phyloP scores from a whole-genome alignment of 2,329 filamentous ascomycete species.

The Arthrinium phaeospermum region DNA sequence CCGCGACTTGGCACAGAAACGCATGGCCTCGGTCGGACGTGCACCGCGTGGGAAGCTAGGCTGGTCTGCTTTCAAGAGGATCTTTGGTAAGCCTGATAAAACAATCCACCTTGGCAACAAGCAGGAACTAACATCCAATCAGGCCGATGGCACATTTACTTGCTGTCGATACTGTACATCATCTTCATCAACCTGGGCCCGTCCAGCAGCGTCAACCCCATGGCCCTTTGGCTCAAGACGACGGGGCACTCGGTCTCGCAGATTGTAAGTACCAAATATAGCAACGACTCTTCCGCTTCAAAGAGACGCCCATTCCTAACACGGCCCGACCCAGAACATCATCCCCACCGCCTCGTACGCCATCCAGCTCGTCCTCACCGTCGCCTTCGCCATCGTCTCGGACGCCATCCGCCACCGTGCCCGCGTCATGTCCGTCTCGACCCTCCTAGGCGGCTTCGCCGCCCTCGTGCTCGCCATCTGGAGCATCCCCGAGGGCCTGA shows the following conservation, averaged over 20 bases:
- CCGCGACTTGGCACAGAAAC: slow-evolving; percentile 28
- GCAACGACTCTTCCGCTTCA: slow-evolving; percentile 24
- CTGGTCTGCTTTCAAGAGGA: slow-evolving; percentile 30
- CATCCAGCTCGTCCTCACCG: slow-evolving; percentile 58
- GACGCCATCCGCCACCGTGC: slow-evolving; percentile 48
- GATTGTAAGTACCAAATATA: slow-evolving; percentile 41
- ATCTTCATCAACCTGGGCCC: slow-evolving; percentile 45
- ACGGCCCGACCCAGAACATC: slow-evolving; percentile 43
- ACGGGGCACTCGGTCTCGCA: slow-evolving; percentile 50
- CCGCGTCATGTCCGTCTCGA: slow-evolving; percentile 39
- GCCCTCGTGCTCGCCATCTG: slow-evolving; percentile 31
- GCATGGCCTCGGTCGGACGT: slow-evolving; percentile 30
- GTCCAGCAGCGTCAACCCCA: slow-evolving; percentile 42
- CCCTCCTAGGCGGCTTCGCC: slow-evolving; percentile 28
- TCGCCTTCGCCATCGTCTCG: slow-evolving; percentile 59
- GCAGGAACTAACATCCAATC: background rate
- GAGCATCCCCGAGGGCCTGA: slow-evolving; percentile 31
- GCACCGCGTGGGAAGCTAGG: slow-evolving; percentile 30
- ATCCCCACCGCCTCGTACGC: slow-evolving; percentile 54
- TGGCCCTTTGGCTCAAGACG: slow-evolving; percentile 48
- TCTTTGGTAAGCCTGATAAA: slow-evolving; percentile 25
- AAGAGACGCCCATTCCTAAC: background rate
- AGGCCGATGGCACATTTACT: slow-evolving; percentile 44
- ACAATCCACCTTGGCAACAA: background rate
- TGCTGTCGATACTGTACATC: slow-evolving; percentile 43